Percentiles rank a stretch among this genome's conserved stretches.
phyloP scores from a whole-genome alignment of 768 basidiomycete genomes.

The Tylopilus balloui region DNA sequence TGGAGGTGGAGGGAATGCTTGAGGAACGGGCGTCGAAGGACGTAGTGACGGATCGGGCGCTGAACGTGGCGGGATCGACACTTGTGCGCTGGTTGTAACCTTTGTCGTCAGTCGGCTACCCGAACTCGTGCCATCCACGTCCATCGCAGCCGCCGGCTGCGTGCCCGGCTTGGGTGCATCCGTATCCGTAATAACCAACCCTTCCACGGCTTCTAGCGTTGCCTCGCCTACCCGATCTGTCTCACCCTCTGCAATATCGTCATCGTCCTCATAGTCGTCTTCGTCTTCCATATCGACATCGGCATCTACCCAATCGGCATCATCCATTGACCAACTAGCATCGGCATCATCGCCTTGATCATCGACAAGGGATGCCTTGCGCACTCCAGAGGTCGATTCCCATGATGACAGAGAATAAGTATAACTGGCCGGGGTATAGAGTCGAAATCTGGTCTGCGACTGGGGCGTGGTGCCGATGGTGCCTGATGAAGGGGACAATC shows the following conservation, averaged over 20 bases:
- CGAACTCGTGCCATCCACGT: neutral
- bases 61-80: neutral
- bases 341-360: conserved; percentile 20
- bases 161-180: neutral
- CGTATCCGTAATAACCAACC: conserved; percentile 6
- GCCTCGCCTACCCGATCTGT: conserved; percentile 16
- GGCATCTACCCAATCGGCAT: conserved; percentile 23
- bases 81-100: neutral
- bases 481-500: neutral
- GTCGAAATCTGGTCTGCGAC: conserved; percentile 26
- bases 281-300: conserved; percentile 32
- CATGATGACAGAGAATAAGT: conserved; percentile 26
- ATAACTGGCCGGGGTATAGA: conserved; percentile 33
- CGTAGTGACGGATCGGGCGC: neutral
- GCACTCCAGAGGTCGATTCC: conserved; percentile 7
- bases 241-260: conserved; percentile 16
- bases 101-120: neutral
- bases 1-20: conserved; percentile 5
- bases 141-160: conserved; percentile 1
- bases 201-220: conserved; percentile 12
- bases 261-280: conserved; percentile 30
- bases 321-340: conserved; percentile 19
- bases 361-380: conserved; percentile 14
- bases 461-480: neutral
- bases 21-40: conserved; percentile 3